These are phyloP conservation scores for Flaveria sonorensis DNA, from an alignment of 129 eudicot species.

Conservation along the genomic window DNA sequence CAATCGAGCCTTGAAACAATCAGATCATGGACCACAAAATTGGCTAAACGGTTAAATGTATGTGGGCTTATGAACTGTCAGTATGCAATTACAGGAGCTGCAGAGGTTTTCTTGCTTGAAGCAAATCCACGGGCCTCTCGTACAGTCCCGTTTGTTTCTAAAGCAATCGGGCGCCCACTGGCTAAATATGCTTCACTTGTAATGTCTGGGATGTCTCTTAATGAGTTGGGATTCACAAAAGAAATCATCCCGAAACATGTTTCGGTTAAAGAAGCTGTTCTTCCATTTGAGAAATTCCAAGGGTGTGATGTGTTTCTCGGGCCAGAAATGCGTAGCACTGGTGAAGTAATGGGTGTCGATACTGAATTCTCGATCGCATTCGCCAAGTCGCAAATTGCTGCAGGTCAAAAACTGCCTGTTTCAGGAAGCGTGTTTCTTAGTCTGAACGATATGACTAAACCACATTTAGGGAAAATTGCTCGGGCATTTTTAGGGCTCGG, in stretches of 20 bases:
- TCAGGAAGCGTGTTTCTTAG: slow-evolving; percentile 84
- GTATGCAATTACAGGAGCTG: slow-evolving; percentile 74
- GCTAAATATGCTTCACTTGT: slow-evolving; percentile 93
- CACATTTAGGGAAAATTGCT: slow-evolving; percentile 68
- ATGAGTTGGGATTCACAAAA: slow-evolving; percentile 59
- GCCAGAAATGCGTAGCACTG: slow-evolving; percentile 98
- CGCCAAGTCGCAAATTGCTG: slow-evolving; percentile 90
- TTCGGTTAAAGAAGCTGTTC: slow-evolving; percentile 91
- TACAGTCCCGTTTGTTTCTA: slow-evolving; percentile 94
- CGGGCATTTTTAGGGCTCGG: slow-evolving; percentile 71
- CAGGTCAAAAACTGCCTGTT: slow-evolving; percentile 84
- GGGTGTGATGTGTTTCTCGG: slow-evolving; percentile 92
- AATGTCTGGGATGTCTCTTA: slow-evolving; percentile 90
- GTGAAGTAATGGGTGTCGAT: slow-evolving; percentile 90
- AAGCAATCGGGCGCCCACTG: slow-evolving; percentile 93
- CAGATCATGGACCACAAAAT: slow-evolving; percentile 84
- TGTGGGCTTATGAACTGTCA: slow-evolving; percentile 98
- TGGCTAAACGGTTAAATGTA: slow-evolving; percentile 79
- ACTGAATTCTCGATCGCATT: slow-evolving; percentile 75
- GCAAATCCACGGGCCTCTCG: slow-evolving; percentile 98
- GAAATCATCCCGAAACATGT: slow-evolving; percentile 82
- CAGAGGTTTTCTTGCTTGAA: slow-evolving; percentile 84
- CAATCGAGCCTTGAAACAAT: slow-evolving; percentile 67
- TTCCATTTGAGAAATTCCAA: slow-evolving; percentile 90
- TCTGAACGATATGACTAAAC: slow-evolving; percentile 78